Evolutionary conservation across 345 rosid species (phyloP).

Genomic region (Toxicodendron radicans): DNA sequence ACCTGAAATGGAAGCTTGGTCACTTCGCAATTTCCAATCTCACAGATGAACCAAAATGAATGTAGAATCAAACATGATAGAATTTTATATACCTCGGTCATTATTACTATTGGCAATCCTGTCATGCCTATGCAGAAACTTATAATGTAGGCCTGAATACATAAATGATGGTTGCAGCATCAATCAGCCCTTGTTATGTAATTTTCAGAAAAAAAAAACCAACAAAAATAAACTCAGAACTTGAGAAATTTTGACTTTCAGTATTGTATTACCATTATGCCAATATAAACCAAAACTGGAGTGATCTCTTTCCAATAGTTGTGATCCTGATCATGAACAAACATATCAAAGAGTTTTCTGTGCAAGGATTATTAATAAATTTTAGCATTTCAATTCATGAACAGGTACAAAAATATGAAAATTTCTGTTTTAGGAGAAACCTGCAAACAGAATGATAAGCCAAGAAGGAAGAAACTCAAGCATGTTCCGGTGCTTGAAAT

Average conservation of each 20-base stretch:
- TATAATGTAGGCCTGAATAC: conserved; percentile 12
- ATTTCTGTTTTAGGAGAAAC: conserved; percentile 15
- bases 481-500: conserved; percentile 26
- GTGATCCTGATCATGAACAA: conserved; percentile 23
- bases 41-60: background rate
- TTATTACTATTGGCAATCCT: conserved; percentile 19
- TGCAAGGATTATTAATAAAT: background rate
- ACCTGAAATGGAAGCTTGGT: conserved; percentile 34
- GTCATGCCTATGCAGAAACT: conserved; percentile 22
- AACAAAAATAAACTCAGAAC: too few species aligned
- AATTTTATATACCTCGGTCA: background rate
- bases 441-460: conserved; percentile 38
- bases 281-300: conserved; percentile 28
- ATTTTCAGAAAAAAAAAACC: background rate
- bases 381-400: background rate
- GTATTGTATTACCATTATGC: background rate
- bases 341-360: background rate
- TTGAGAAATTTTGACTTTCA: background rate
- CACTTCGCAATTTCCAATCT: background rate
- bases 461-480: conserved; percentile 25
- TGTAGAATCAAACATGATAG: background rate
- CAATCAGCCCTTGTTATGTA: background rate
- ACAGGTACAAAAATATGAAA: too few species aligned
- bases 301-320: conserved; percentile 22
- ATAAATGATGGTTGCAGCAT: background rate